A percentile compares a stretch with the other conserved stretches of the same genome.
Conservation (phyloP, 2,329 filamentous ascomycete species). For the Fusarium continuum region DNA sequence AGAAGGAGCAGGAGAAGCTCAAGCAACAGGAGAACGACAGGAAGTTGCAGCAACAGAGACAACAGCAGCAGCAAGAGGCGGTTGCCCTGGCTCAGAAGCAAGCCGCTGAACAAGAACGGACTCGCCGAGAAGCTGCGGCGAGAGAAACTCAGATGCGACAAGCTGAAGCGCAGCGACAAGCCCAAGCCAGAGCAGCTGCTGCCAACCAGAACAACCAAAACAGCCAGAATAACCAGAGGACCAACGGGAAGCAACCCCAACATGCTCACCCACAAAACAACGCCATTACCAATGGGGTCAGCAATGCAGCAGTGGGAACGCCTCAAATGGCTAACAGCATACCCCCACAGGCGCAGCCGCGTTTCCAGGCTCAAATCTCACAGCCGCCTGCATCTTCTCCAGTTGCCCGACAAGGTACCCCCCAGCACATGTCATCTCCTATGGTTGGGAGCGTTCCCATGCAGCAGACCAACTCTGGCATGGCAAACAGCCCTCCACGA, state of each 20-base stretch:
- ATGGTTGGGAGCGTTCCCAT: constrained; percentile 70
- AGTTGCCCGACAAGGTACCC: constrained; percentile 68
- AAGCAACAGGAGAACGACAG: constrained; percentile 69
- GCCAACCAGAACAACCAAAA: constrained; percentile 41
- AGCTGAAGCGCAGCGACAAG: constrained; percentile 50
- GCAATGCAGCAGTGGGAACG: constrained; percentile 53
- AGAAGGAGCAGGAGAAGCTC: constrained; percentile 78
- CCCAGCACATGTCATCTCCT: constrained; percentile 71
- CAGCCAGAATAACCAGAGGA: constrained; percentile 42
- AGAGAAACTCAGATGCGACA: constrained; percentile 50
- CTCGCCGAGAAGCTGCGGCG: constrained; percentile 49
- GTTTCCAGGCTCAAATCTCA: constrained; percentile 65
- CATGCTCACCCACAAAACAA: constrained; percentile 52
- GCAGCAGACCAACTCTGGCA: constrained; percentile 72
- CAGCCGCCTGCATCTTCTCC: constrained; percentile 76
- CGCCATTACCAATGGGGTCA: constrained; percentile 48
- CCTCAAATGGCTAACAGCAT: constrained; percentile 53
- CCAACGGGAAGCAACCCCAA: constrained; percentile 44
- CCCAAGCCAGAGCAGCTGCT: constrained; percentile 45
- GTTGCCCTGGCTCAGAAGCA: constrained; percentile 57
- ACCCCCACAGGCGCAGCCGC: constrained; percentile 52
- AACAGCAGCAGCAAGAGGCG: constrained; percentile 55
- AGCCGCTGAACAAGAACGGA: constrained; percentile 53
- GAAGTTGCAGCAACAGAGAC: constrained; percentile 58
- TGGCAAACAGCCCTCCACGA: constrained; percentile 73